Conservation (phyloP, 1,284 basidiomycete genomes). For the Stereum hirsutum region DNA sequence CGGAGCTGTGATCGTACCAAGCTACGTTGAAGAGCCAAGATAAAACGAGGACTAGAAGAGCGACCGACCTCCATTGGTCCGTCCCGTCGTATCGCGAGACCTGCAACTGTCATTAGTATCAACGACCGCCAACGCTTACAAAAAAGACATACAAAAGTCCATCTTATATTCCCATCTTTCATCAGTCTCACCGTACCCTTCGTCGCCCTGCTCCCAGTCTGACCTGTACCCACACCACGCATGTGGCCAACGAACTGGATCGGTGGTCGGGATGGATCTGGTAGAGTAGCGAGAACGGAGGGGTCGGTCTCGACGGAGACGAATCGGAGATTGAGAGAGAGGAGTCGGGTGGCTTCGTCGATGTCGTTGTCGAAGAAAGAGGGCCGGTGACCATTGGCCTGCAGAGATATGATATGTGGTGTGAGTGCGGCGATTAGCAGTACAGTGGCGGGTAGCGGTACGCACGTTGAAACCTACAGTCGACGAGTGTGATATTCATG, state of each 20-base stretch:
- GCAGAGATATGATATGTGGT: background rate
- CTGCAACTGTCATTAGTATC: constrained; percentile 24
- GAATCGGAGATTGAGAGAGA: constrained; percentile 46
- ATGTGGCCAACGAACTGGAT: constrained; percentile 38
- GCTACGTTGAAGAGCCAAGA: background rate
- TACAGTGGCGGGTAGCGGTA: background rate
- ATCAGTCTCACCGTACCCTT: constrained; percentile 50
- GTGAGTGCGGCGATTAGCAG: background rate
- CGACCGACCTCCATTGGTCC: constrained; percentile 46
- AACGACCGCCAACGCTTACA: no score
- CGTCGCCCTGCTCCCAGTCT: constrained; percentile 28
- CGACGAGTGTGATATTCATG: constrained; percentile 7
- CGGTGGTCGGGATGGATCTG: constrained; percentile 17
- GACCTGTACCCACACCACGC: constrained; percentile 16
- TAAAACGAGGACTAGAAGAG: background rate
- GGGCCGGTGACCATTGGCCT: constrained; percentile 11
- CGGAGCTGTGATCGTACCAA: constrained; percentile 28
- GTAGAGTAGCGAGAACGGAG: constrained; percentile 6
- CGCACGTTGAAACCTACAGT: constrained; percentile 53
- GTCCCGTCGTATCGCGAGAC: constrained; percentile 37
- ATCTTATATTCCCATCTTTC: constrained; percentile 42
- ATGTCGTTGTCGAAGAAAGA: constrained; percentile 50
- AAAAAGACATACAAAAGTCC: constrained; percentile 41
- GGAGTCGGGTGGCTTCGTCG: constrained; percentile 52
- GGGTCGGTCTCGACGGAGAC: constrained; percentile 21